Evolutionary conservation across 495 filamentous ascomycete genomes (phyloP).

Genomic region (Terfezia claveryi): DNA sequence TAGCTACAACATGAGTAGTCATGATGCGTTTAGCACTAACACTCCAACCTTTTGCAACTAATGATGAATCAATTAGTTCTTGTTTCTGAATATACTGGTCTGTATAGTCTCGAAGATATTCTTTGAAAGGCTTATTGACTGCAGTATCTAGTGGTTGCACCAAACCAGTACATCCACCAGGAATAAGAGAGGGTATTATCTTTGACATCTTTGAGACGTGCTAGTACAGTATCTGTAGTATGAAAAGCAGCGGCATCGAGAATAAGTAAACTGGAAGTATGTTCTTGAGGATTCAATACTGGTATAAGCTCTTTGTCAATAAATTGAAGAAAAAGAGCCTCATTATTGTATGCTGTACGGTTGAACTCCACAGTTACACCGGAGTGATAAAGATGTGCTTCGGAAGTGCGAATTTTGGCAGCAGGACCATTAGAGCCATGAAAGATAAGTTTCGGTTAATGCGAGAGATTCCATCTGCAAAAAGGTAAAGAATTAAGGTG

Average conservation of each 20-base stretch:
- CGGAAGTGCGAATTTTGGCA: not conserved
- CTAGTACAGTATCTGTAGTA: not conserved
- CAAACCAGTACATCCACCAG: not conserved
- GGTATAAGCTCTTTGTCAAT: not conserved
- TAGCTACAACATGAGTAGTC: too few relatives aligned
- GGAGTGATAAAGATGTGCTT: not conserved
- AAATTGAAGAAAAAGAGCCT: not conserved
- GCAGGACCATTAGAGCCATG: not conserved
- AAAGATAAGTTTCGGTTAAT: not conserved
- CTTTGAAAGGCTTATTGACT: not conserved
- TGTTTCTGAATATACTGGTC: not conserved
- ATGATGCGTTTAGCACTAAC: too few relatives aligned
- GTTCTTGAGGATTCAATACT: slow-evolving; percentile 9
- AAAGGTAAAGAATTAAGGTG: too few relatives aligned
- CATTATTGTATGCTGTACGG: not conserved
- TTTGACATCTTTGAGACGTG: not conserved
- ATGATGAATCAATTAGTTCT: too few relatives aligned
- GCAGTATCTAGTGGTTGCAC: not conserved
- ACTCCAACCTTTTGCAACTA: too few relatives aligned
- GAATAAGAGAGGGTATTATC: not conserved
- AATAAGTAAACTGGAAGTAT: not conserved
- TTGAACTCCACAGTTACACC: not conserved
- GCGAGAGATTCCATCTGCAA: not conserved
- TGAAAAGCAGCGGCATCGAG: not conserved
- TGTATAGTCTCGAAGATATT: not conserved